Base-by-base conservation (phyloP, 495 filamentous ascomycete species). In the Podospora pseudocomata region DNA sequence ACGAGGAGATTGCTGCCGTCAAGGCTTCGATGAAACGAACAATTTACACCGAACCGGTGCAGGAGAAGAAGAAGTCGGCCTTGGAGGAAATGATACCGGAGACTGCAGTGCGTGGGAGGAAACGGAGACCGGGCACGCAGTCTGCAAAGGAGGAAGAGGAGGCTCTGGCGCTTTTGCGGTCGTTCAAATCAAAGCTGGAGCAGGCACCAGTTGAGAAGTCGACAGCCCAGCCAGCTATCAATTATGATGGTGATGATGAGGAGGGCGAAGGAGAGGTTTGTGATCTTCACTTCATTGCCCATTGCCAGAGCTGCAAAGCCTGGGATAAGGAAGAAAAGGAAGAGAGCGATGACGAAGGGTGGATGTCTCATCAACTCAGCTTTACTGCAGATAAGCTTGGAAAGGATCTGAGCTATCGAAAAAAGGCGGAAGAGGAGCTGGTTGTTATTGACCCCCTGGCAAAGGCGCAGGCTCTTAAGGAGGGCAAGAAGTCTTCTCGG, bases 361-460 rank as follows among this genome's bases (percentile, higher is more conserved):
- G 84, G 85, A 86, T 87, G 85, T 85, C 80, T 7, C 95, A 98
- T 79, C 81, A 85, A 11, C 79, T 99, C 44, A 92, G 81, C 15
- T 98, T 97, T 80, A 89, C 89, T 19, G 94, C 93, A 68, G 96
- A 99, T 75, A 89, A 89, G 66, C 78, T 96, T 3, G 95, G 96
- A 44, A 98, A 98, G 75, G 93, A 97, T 77, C 77, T 97, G 65
- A 91, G 87, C 49, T 97, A 93, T 85, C 92, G 94, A 77, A 88
- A 89, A 79, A 90, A 92, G 74, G 92, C 93, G 60, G 90, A 91
- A 68, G 91, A 95, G 71, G 93, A 97, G 73, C 79, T 99, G 60
- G 90, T 96, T 67, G 93, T 98, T 2, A 97, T 98, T 79, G 96
- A 99, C 80, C 96, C 96, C 1, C 81, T 91, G 64, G 93, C 94